Evolutionary conservation across 805 yeast species (phyloP), one percentile per base, ranked within the genome.

Genomic region (Myxozyma geophila): DNA sequence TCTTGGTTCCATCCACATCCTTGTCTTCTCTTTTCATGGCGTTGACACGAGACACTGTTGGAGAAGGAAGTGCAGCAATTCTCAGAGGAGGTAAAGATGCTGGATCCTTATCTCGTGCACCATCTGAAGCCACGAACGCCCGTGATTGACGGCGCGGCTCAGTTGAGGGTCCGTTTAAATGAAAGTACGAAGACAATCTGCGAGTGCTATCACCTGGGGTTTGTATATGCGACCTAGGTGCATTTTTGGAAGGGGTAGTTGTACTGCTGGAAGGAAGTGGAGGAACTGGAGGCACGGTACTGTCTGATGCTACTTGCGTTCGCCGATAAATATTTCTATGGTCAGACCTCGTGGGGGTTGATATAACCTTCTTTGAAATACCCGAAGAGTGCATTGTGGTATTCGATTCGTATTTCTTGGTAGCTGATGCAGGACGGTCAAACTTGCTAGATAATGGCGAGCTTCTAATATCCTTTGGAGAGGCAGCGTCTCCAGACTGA

Each of bases 201-300:
- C 52, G 59, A 5, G 2, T 51, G 23, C 19, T 50, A 23, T 50
- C 33, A 35, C 55, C 60, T 19, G 66, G 61, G 4, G 63, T 54
- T 17, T 44, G 28, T 6, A 60, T 44, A 3, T 58, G 56, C 12
- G 15, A 6, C 15, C 13, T 7, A 40, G 35, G 7, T 15, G 15
- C 17, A 6, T 54, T 19, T 12, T 33, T 43, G 39, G 53, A 13
- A 28, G 67, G 58, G n/a, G 47, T 15, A 19, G 54, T 61, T 5
- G 60, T 57, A 17, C 52, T 41, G 35, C 35, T 50, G 36, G 13
- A 28, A 41, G 68, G 68, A 17, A 65, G 37, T 23, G 68, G 68
- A 6, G 68, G 68, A 21, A 65, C 63, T 3, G 68, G 68, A 12
- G 68, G 68, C 28, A 62, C 52, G n/a, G 51, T 53, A 13, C 44